Evolutionary conservation across 176 grass and related monocot genomes (phyloP).

Genomic region (Pharus latifolius): DNA sequence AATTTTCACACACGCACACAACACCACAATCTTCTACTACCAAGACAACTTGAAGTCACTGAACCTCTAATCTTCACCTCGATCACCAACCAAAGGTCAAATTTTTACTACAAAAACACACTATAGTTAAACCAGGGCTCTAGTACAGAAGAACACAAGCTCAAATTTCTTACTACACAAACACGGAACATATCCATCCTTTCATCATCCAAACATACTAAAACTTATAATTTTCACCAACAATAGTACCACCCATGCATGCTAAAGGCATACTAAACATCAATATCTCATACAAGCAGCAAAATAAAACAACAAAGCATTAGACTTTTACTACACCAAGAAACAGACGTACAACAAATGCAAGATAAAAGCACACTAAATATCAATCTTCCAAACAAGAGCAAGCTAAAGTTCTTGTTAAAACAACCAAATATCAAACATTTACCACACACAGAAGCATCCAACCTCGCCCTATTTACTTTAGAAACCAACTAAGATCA

Average conservation of each 20-base stretch:
- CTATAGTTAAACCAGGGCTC: neutral
- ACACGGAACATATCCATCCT: neutral
- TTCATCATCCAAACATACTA: neutral
- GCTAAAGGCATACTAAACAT: neutral
- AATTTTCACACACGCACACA: too few species aligned
- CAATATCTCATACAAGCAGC: neutral
- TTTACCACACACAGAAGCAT: too few species aligned
- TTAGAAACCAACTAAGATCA: neutral
- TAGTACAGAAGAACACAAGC: neutral
- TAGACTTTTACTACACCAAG: too few species aligned
- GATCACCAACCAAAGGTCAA: neutral
- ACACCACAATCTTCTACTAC: too few species aligned
- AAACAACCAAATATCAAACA: too few species aligned
- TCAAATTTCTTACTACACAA: neutral
- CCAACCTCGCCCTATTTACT: neutral
- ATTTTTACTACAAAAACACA: neutral
- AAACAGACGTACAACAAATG: too few species aligned
- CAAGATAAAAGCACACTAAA: too few species aligned
- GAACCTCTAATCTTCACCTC: too few species aligned
- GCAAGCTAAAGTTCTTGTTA: too few species aligned
- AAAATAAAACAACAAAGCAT: too few species aligned
- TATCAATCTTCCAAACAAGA: too few species aligned
- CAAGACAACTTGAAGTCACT: too few species aligned
- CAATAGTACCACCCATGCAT: neutral
- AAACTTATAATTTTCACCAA: neutral